Evolutionary conservation across 805 yeast genomes (phyloP).

Genomic region (Candida methanosorbosa): DNA sequence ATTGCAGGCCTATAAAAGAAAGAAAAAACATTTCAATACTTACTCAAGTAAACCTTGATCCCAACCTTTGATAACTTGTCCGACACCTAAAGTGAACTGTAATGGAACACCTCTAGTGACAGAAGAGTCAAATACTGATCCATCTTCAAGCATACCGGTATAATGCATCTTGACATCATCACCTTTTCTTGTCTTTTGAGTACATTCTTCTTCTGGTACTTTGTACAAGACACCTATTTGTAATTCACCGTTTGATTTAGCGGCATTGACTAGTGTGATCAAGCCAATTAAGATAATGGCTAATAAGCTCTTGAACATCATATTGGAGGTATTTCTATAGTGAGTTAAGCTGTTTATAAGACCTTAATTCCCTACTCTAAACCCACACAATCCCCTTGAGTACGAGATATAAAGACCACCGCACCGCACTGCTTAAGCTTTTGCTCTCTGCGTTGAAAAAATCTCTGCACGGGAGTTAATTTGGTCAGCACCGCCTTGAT

Average conservation of each 20-base stretch:
- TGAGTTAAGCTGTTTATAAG: too few species aligned
- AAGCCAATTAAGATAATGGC: too few species aligned
- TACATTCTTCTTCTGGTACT: constrained; percentile 45
- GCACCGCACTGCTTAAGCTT: too few species aligned
- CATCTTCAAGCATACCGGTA: constrained; percentile 60
- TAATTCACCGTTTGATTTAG: constrained; percentile 1
- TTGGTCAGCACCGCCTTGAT: too few species aligned
- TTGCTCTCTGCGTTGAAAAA: too few species aligned
- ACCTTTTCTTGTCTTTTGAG: constrained; percentile 49
- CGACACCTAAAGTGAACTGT: constrained; percentile 62
- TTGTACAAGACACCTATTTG: constrained; percentile 36
- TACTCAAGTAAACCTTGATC: constrained; percentile 67
- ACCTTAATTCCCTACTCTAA: too few species aligned
- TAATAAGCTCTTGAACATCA: too few species aligned
- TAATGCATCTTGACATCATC: constrained; percentile 73
- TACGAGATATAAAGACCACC: too few species aligned
- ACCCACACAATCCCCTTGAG: too few species aligned
- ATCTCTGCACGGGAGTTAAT: too few species aligned
- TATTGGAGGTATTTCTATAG: too few species aligned
- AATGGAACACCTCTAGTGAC: constrained; percentile 57
- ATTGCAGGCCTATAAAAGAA: neutral
- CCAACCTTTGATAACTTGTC: constrained; percentile 86
- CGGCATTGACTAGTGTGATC: neutral
- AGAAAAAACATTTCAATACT: constrained; percentile 1
- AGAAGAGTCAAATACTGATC: constrained; percentile 71